Percentiles rank a stretch among this genome's conserved stretches.
Conservation (phyloP, 1,284 basidiomycete genomes). For the Paramarasmius palmivorus region DNA sequence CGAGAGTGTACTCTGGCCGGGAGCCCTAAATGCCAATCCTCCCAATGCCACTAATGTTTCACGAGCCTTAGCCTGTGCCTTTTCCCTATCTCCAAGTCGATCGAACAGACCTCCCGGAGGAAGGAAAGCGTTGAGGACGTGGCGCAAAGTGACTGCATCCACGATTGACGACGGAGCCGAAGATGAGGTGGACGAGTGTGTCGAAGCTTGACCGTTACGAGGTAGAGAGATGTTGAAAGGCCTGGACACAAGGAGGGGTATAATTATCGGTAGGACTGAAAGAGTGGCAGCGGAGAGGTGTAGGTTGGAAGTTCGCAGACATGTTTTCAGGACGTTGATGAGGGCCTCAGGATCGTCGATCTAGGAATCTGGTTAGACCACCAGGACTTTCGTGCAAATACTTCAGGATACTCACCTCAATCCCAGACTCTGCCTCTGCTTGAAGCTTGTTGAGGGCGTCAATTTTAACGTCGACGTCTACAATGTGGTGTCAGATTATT, state of each 20-base stretch:
- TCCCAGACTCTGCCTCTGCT: slow-evolving; percentile 65
- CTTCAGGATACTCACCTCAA: slow-evolving; percentile 50
- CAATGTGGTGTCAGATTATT: slow-evolving; percentile 4
- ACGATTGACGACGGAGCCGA: slow-evolving; percentile 39
- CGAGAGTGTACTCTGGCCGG: slow-evolving; percentile 41
- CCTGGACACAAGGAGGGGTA: slow-evolving; percentile 59
- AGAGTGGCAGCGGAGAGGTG: slow-evolving; percentile 77
- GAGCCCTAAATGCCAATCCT: slow-evolving; percentile 63
- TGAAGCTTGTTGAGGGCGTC: slow-evolving; percentile 79
- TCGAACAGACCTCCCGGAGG: slow-evolving; percentile 78
- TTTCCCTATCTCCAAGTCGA: slow-evolving; percentile 81
- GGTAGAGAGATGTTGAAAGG: slow-evolving; percentile 29
- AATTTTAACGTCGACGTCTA: slow-evolving; percentile 78
- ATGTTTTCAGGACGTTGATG: slow-evolving; percentile 68
- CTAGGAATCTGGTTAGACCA: slow-evolving; percentile 34
- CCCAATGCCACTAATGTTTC: slow-evolving; percentile 74
- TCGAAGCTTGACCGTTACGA: slow-evolving; percentile 38
- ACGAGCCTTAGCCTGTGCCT: slow-evolving; percentile 72
- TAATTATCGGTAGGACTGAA: slow-evolving; percentile 59
- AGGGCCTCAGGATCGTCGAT: slow-evolving; percentile 70
- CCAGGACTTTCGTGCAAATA: slow-evolving; percentile 13
- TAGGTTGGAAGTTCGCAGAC: slow-evolving; percentile 78
- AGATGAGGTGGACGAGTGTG: slow-evolving; percentile 54
- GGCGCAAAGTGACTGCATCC: slow-evolving; percentile 62
- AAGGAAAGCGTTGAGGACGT: slow-evolving; percentile 66